Evolutionary conservation across 1,284 basidiomycete genomes (phyloP).

Genomic region (Trichosporon sp.): DNA sequence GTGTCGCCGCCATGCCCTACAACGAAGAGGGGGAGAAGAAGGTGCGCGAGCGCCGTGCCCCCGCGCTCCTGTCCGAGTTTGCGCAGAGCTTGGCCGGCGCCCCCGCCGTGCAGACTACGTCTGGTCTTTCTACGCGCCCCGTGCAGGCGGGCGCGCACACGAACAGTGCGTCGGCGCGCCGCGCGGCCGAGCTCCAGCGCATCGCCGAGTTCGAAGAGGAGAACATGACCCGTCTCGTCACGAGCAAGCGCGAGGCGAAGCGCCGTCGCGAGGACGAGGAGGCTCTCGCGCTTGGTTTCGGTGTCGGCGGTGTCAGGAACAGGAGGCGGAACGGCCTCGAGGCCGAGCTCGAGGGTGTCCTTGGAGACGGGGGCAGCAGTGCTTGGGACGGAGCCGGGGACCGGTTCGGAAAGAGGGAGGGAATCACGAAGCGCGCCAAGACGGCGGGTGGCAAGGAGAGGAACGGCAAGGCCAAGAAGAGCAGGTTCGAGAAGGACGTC

Average conservation of each 20-base stretch:
- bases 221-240: slow-evolving; percentile 87
- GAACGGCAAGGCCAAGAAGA: slow-evolving; percentile 64
- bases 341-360: slow-evolving; percentile 80
- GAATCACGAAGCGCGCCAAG: slow-evolving; percentile 60
- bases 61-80: slow-evolving; percentile 67
- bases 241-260: slow-evolving; percentile 85
- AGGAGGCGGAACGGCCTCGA: slow-evolving; percentile 73
- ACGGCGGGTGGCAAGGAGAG: slow-evolving; percentile 22
- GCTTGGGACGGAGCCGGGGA: slow-evolving; percentile 62
- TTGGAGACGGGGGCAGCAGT: slow-evolving; percentile 61
- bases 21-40: slow-evolving; percentile 59
- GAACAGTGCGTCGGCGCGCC: slow-evolving; percentile 51
- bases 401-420: slow-evolving; percentile 63
- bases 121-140: slow-evolving; percentile 65
- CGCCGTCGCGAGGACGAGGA: slow-evolving; percentile 83
- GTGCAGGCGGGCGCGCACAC: slow-evolving; percentile 58
- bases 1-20: slow-evolving; percentile 90
- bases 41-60: slow-evolving; percentile 66
- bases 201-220: slow-evolving; percentile 94
- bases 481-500: slow-evolving; percentile 74
- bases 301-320: slow-evolving; percentile 57
- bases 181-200: slow-evolving; percentile 69
- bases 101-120: slow-evolving; percentile 72
- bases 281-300: slow-evolving; percentile 80
- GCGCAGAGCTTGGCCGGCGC: slow-evolving; percentile 62